Percentiles rank a stretch among this genome's conserved stretches.
These are phyloP conservation scores for Boletus rufocinnamomeus DNA, from an alignment of 768 basidiomycete species.

Conservation along the genomic window DNA sequence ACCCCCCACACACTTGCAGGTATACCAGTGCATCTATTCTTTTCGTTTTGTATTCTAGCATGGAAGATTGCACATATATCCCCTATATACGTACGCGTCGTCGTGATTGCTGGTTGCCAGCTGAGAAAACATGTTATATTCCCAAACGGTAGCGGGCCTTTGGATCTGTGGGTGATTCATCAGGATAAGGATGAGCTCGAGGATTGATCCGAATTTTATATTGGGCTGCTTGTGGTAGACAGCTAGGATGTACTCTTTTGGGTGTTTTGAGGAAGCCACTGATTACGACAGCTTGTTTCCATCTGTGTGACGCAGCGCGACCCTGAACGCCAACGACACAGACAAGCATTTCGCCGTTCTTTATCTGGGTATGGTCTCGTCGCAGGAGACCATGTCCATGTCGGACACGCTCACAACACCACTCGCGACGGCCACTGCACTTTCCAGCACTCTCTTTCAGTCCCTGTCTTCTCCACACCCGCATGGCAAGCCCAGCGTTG, in stretches of 20 bases:
- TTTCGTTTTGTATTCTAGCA: constrained; percentile 25
- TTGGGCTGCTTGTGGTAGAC: no score
- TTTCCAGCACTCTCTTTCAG: constrained; percentile 70
- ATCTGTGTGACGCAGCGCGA: no score
- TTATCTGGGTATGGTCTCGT: constrained; percentile 9
- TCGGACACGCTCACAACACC: constrained; percentile 62
- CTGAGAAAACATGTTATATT: background rate
- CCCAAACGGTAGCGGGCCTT: no score
- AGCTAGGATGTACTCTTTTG: no score
- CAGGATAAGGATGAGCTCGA: no score
- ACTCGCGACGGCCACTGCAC: constrained; percentile 57
- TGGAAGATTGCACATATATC: background rate
- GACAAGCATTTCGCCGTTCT: background rate
- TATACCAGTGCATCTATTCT: constrained; percentile 22
- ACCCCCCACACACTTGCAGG: constrained; percentile 12
- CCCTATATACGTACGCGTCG: background rate
- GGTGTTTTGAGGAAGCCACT: no score
- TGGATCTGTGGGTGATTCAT: no score
- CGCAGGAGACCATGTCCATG: constrained; percentile 41
- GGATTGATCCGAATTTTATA: no score
- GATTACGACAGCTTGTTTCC: no score
- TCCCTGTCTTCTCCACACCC: constrained; percentile 67
- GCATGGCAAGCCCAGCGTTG: constrained; percentile 25
- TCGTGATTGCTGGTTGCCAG: background rate
- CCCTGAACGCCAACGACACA: background rate